Percentiles rank a stretch among this genome's conserved stretches.
Conservation (phyloP, 1,284 basidiomycete genomes). For the Gomphus bonarii region DNA sequence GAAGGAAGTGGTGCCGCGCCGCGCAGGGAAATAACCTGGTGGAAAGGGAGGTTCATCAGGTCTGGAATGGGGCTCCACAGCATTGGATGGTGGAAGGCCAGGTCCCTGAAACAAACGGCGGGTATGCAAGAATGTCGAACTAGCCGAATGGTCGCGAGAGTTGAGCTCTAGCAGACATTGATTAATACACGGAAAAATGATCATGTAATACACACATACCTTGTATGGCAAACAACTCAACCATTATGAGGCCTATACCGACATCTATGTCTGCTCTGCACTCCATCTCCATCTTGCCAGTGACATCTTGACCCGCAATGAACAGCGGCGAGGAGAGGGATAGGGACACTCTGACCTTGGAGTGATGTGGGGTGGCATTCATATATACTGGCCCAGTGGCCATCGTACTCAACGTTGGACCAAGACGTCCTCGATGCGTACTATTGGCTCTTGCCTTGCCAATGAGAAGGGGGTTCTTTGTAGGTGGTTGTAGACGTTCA, state of each 20-base stretch:
- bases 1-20: constrained; percentile 61
- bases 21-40: constrained; percentile 52
- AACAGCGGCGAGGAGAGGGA: constrained; percentile 45
- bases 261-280: constrained; percentile 62
- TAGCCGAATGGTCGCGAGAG: constrained; percentile 67
- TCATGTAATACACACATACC: constrained; percentile 29
- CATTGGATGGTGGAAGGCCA: constrained; percentile 70
- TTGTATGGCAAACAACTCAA: constrained; percentile 64
- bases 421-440: not conserved
- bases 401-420: not conserved
- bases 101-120: constrained; percentile 66
- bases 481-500: not conserved
- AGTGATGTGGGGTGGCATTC: constrained; percentile 64
- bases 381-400: constrained; percentile 46
- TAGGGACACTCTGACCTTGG: constrained; percentile 60
- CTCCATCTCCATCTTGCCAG: constrained; percentile 69
- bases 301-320: constrained; percentile 51
- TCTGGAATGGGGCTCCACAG: constrained; percentile 47
- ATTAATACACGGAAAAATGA: not conserved
- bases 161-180: constrained; percentile 42
- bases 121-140: constrained; percentile 59
- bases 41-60: constrained; percentile 50
- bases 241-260: constrained; percentile 61
- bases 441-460: too few relatives aligned
- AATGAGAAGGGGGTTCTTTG: not conserved